Conservation (phyloP, 2,329 filamentous ascomycete species). For the Aspergillus latus region DNA sequence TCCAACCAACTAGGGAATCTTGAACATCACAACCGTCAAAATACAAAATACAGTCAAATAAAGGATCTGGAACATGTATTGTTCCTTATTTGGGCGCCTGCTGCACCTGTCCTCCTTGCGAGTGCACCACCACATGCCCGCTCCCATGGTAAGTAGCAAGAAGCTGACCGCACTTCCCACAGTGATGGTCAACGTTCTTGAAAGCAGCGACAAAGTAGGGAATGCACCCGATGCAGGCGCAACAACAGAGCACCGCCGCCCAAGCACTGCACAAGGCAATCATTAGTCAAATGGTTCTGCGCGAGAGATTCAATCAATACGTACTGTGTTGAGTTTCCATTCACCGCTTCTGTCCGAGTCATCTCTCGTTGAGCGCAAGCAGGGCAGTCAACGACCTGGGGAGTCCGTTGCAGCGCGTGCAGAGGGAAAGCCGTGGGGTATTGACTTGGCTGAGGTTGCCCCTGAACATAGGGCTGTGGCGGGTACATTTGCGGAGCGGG, state of each 20-base stretch:
- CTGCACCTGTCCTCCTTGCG: constrained; percentile 1
- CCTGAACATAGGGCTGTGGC: constrained; percentile 4
- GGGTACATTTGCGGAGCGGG: constrained; percentile 4
- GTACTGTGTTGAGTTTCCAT: constrained; percentile 33
- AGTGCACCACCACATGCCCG: constrained; percentile 47
- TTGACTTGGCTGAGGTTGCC: constrained; percentile 19
- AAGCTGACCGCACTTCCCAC: constrained; percentile 46
- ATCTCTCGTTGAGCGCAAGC: constrained; percentile 44
- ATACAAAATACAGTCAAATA: background rate
- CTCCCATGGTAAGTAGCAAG: constrained; percentile 53
- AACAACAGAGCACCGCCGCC: constrained; percentile 47
- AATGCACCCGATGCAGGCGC: constrained; percentile 49
- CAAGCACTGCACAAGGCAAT: constrained; percentile 39
- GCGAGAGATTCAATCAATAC: constrained; percentile 14
- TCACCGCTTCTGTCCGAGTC: constrained; percentile 24
- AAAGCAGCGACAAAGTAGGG: constrained; percentile 50
- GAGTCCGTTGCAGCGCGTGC: constrained; percentile 28
- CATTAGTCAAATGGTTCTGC: background rate
- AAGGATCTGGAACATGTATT: no score
- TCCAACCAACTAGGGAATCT: background rate
- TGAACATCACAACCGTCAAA: background rate
- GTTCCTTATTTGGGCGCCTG: background rate
- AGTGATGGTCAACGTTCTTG: constrained; percentile 53
- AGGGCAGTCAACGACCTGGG: constrained; percentile 51
- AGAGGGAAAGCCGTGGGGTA: constrained; percentile 28